phyloP scores from a whole-genome alignment of 257 asterid species.

The Solanum peruvianum region DNA sequence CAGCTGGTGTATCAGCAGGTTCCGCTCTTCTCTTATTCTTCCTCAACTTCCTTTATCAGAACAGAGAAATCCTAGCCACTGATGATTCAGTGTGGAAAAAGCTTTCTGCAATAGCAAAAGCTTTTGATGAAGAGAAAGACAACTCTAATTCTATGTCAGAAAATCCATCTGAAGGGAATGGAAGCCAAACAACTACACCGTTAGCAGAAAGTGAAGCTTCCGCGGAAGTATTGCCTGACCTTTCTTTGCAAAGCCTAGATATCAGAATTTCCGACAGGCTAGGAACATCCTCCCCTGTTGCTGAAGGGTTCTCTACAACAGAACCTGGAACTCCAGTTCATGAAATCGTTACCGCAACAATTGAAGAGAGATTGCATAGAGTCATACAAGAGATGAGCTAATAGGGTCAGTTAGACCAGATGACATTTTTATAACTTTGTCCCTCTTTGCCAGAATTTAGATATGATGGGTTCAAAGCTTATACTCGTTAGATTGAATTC shows the following conservation, averaged over 20 bases:
- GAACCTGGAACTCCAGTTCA: conserved; percentile 17
- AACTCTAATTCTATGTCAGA: not conserved
- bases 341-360: not conserved
- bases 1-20: conserved; percentile 21
- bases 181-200: not conserved
- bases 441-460: not conserved
- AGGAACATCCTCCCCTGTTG: not conserved
- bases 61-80: conserved; percentile 9
- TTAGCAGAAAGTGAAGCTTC: not conserved
- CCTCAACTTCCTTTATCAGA: conserved; percentile 20
- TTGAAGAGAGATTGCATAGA: not conserved
- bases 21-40: conserved; percentile 26
- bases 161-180: not conserved
- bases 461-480: not conserved
- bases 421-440: not conserved
- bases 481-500: not conserved
- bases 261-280: not conserved
- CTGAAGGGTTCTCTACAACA: conserved; percentile 17
- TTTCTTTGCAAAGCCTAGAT: conserved; percentile 6
- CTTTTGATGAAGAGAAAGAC: conserved; percentile 17
- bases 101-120: conserved; percentile 14
- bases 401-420: not conserved
- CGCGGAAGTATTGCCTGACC: not conserved
- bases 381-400: not conserved
- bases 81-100: conserved; percentile 20